Evolutionary conservation across 768 basidiomycete genomes (phyloP).

Genomic region (Amylocystis lapponica): DNA sequence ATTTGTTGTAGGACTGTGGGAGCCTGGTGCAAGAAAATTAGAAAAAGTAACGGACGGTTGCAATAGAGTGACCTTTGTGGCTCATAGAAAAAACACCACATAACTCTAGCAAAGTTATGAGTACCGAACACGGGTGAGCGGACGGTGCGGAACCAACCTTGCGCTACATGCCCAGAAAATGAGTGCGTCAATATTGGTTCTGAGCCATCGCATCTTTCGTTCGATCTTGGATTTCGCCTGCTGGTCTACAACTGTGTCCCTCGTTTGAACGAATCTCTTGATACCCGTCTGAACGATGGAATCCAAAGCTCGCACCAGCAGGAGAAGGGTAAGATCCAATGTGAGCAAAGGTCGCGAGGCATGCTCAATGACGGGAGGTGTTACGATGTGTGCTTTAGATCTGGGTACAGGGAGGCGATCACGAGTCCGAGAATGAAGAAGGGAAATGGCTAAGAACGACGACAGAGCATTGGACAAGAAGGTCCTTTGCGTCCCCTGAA

Average conservation of each 20-base stretch:
- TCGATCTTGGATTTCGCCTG: no score
- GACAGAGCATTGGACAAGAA: constrained; percentile 56
- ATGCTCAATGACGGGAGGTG: constrained; percentile 16
- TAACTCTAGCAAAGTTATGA: constrained; percentile 50
- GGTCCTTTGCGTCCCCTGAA: constrained; percentile 41
- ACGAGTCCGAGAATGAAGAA: constrained; percentile 51
- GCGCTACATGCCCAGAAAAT: constrained; percentile 77
- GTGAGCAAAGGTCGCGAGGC: constrained; percentile 43
- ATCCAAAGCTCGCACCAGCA: constrained; percentile 68
- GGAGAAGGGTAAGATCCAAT: constrained; percentile 60
- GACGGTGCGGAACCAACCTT: constrained; percentile 38
- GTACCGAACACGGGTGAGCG: not conserved
- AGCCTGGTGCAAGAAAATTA: constrained; percentile 31
- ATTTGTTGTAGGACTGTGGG: constrained; percentile 65
- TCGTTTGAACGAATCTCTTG: not conserved
- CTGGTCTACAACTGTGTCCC: no score
- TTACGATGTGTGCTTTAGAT: constrained; percentile 16
- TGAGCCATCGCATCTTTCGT: constrained; percentile 29
- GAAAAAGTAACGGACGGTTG: not conserved
- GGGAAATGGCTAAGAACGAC: constrained; percentile 47
- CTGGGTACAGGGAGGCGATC: constrained; percentile 14
- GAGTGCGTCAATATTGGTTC: constrained; percentile 55
- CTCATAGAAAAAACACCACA: constrained; percentile 87
- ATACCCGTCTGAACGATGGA: constrained; percentile 49
- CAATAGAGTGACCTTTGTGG: constrained; percentile 50